Evolutionary conservation across 2,329 filamentous ascomycete genomes (phyloP).

Genomic region (Aspergillus costaricaensis): DNA sequence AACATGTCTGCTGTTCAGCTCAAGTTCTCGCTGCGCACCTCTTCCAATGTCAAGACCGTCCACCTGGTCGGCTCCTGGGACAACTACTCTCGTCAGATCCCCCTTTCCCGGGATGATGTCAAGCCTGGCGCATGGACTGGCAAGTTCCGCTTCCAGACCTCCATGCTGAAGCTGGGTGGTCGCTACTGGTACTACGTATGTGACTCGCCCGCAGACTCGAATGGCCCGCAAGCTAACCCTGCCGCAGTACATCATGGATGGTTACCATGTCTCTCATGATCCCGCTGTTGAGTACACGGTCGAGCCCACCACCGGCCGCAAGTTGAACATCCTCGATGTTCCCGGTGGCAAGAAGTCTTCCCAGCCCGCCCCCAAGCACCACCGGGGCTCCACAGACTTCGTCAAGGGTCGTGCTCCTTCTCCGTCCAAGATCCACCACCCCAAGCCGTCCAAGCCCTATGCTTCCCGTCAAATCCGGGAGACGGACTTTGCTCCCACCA

Average conservation of each 20-base stretch:
- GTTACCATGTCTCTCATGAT: conserved; percentile 97
- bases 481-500: conserved; percentile 73
- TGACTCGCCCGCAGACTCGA: conserved; percentile 15
- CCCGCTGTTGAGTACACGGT: conserved; percentile 84
- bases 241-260: conserved; percentile 86
- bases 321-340: conserved; percentile 96
- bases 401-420: conserved; percentile 87
- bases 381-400: conserved; percentile 63
- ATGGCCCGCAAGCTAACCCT: conserved; percentile 10
- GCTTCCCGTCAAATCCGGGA: conserved; percentile 85
- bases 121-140: conserved; percentile 94
- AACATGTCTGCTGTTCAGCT: conserved; percentile 86
- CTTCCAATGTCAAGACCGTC: conserved; percentile 93
- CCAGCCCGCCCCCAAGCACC: conserved; percentile 36
- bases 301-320: conserved; percentile 94
- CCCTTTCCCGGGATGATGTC: conserved; percentile 83
- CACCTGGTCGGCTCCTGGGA: conserved; percentile 98
- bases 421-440: conserved; percentile 84
- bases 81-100: conserved; percentile 91
- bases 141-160: conserved; percentile 91
- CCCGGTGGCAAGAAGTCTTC: conserved; percentile 58
- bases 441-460: conserved; percentile 84
- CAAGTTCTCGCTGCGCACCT: conserved; percentile 94
- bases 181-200: conserved; percentile 97
- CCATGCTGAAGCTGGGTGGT: conserved; percentile 81